Percentiles rank a stretch among this genome's conserved stretches.
phyloP scores from a whole-genome alignment of 192 early-diverging fungal genomes.

The Coemansia sp. region DNA sequence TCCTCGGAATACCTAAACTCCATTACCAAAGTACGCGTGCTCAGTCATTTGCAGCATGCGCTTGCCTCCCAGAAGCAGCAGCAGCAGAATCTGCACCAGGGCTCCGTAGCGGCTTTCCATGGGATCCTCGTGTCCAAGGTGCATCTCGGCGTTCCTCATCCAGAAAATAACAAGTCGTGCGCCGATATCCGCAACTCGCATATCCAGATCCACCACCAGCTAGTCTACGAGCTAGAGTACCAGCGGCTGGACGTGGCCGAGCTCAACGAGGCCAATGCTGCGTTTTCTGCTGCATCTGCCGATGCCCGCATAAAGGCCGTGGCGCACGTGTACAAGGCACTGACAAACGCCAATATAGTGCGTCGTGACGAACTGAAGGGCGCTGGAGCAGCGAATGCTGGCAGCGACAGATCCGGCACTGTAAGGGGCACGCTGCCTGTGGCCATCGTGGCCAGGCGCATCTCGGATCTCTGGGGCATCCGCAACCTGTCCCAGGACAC shows the following conservation, averaged over 20 bases:
- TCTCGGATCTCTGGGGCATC: conserved; percentile 33
- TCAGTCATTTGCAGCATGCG: conserved; percentile 3
- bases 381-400: not conserved
- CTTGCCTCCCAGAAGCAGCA: not conserved
- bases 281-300: not conserved
- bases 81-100: conserved; percentile 1
- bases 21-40: conserved; percentile 29
- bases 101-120: conserved; percentile 8
- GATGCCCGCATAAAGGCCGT: conserved; percentile 24
- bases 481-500: conserved; percentile 17
- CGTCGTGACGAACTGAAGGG: conserved; percentile 20
- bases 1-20: conserved; percentile 31
- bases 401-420: not conserved
- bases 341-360: conserved; percentile 31
- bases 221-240: conserved; percentile 44
- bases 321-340: conserved; percentile 13
- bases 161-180: not conserved
- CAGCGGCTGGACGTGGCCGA: not conserved
- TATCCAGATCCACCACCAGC: conserved; percentile 47
- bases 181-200: conserved; percentile 43
- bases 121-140: conserved; percentile 16
- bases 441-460: conserved; percentile 16
- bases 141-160: conserved; percentile 9
- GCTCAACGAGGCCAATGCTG: not conserved
- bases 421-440: conserved; percentile 41